phyloP scores from a whole-genome alignment of 192 early-diverging fungal genomes.

The Umbelopsis isabellina region DNA sequence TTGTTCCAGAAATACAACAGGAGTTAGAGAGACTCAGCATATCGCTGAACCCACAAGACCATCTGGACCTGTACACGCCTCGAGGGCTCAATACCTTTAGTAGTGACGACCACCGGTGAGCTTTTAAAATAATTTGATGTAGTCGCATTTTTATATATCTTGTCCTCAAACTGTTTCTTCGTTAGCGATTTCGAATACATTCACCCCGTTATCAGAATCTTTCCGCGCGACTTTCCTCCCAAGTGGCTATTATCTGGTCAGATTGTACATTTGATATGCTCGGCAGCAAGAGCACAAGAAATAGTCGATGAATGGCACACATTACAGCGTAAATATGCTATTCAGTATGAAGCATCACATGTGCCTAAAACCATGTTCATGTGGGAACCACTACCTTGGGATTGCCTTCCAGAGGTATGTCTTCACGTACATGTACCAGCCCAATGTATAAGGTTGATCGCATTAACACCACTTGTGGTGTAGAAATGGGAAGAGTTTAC shows the following conservation, averaged over 20 bases:
- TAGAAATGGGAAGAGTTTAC: constrained; percentile 22
- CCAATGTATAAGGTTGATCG: not conserved
- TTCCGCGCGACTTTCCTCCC: constrained; percentile 35
- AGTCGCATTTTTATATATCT: not conserved
- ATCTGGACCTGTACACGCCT: constrained; percentile 35
- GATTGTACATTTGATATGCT: constrained; percentile 43
- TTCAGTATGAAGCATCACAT: not conserved
- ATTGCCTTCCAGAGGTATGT: constrained; percentile 29
- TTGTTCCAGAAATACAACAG: constrained; percentile 32
- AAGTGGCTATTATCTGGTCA: constrained; percentile 35
- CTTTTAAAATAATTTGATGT: too few relatives aligned
- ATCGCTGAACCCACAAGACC: constrained; percentile 25
- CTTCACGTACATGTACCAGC: not conserved
- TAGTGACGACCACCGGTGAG: constrained; percentile 38
- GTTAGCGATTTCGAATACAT: constrained; percentile 39
- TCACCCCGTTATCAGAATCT: constrained; percentile 42
- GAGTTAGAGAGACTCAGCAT: constrained; percentile 33
- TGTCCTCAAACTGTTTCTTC: not conserved
- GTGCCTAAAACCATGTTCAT: constrained; percentile 30
- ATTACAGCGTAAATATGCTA: constrained; percentile 22
- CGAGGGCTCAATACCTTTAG: constrained; percentile 45
- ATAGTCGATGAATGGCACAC: constrained; percentile 38
- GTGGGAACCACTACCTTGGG: constrained; percentile 50
- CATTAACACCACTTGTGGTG: not conserved
- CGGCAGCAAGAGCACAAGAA: constrained; percentile 32